Base-by-base conservation (phyloP, 116 monocot genomes). In the Posidonia oceanica region DNA sequence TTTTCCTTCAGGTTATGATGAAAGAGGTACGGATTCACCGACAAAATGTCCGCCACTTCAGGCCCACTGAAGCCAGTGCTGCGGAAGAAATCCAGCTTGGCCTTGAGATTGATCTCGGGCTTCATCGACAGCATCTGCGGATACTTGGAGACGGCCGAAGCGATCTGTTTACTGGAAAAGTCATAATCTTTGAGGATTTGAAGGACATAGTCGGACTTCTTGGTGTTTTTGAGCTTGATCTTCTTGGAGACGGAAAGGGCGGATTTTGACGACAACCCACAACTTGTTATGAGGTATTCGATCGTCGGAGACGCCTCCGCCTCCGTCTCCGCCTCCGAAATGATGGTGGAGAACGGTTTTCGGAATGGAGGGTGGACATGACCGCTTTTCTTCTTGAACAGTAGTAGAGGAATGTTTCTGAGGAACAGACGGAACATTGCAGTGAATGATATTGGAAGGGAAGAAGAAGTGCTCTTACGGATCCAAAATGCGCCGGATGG, bases 11-110 rank as follows among this genome's bases (percentile, higher is more conserved):
- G 36, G 77, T 67, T 77, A 3, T 11, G 17, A 7, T 16, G 23
- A 12, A 68, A 7, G 2, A 68, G 7, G 3, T 59, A 18, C 5
- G 59, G 75, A 15, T 22, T 67, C 7, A 42, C 13, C 39, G 55
- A 42, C 54, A 88, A 41, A 62, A 85, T 15, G 21, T 53, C 48
- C 3, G 40, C 22, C 42, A 85, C 59, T 40, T 80, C 75, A 36
- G 73, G 0, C 4, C 18, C 15, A 12, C 75, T 66, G 63, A 76
- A 74, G 44, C 84, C 86, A 11, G 66, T 37, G 68, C 16, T 22
- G 29, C 67, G 68, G 78, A 84, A 67, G 58, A 77, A 84, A 3
- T 82, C 80, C 57, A 91, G 48, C 66, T 80, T 87, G 41, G 87
- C 82, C 64, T 69, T 75, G 39, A 87, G 72, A n/a, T 54, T 83